These are phyloP conservation scores for Senecio squalidus DNA, from an alignment of 140 eudicot species.

Conservation along the genomic window DNA sequence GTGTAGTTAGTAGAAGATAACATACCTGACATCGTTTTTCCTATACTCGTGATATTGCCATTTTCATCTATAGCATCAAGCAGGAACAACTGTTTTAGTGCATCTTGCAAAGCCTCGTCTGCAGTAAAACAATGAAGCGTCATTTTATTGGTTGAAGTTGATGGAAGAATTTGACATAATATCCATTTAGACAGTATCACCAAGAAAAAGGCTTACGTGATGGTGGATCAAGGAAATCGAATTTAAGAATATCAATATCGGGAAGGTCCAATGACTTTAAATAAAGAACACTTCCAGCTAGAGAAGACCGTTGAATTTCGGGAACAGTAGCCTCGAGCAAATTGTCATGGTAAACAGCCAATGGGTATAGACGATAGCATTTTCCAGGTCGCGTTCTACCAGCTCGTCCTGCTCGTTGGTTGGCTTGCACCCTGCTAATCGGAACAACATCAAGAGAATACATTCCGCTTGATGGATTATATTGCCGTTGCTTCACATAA, in stretches of 20 bases:
- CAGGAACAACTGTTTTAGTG: conserved; percentile 84
- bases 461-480: conserved; percentile 96
- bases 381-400: conserved; percentile 98
- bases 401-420: conserved; percentile 98
- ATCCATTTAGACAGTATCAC: neutral
- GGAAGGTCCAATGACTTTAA: conserved; percentile 93
- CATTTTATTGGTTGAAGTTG: neutral
- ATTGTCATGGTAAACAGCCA: conserved; percentile 66
- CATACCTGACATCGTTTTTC: conserved; percentile 87
- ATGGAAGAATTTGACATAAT: conserved; percentile 7
- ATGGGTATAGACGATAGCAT: conserved; percentile 84
- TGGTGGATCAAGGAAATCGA: conserved; percentile 95
- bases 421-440: conserved; percentile 98
- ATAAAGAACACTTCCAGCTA: conserved; percentile 97
- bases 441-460: conserved; percentile 91
- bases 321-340: conserved; percentile 87
- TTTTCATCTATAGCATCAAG: conserved; percentile 91
- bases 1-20: neutral
- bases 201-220: conserved; percentile 45
- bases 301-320: conserved; percentile 92
- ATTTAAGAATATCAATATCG: conserved; percentile 91
- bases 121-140: conserved; percentile 28
- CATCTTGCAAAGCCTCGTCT: conserved; percentile 90
- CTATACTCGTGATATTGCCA: conserved; percentile 71
- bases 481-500: conserved; percentile 93